Evolutionary conservation across 139 green algal genomes (phyloP).

Genomic region (Chlorella ohadii): DNA sequence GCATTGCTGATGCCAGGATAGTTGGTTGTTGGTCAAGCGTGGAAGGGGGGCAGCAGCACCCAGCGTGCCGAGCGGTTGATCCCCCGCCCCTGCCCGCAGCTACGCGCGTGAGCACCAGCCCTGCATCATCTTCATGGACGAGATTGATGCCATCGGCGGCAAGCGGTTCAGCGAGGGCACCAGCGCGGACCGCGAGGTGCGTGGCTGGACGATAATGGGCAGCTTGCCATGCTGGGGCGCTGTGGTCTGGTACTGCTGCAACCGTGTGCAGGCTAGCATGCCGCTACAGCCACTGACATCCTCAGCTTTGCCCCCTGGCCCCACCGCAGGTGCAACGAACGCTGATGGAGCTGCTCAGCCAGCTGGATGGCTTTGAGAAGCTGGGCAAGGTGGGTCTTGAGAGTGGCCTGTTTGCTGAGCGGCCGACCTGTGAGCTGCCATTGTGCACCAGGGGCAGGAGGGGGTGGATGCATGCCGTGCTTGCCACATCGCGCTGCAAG

Average conservation of each 20-base stretch:
- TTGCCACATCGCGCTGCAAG: too few relatives aligned
- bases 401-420: too few relatives aligned
- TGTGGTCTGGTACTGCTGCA: not conserved
- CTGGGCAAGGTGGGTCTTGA: conserved; percentile 93
- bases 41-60: too few relatives aligned
- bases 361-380: conserved; percentile 99
- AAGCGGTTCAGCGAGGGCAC: conserved; percentile 96
- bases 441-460: too few relatives aligned
- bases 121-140: conserved; percentile 99
- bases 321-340: conserved; percentile 91
- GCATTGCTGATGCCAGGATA: too few relatives aligned
- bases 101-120: conserved; percentile 97
- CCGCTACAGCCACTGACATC: too few relatives aligned
- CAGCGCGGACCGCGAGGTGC: conserved; percentile 93
- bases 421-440: too few relatives aligned
- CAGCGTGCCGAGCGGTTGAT: not conserved
- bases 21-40: too few relatives aligned
- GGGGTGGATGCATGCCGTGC: not conserved
- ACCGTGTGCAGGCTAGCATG: not conserved
- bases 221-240: too few relatives aligned
- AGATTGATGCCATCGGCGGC: conserved; percentile 99
- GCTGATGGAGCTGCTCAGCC: conserved; percentile 99
- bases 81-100: not conserved
- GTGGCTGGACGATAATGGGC: too few relatives aligned
- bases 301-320: not conserved